Base-by-base conservation (phyloP, 2,329 filamentous ascomycete species). In the Fusarium neocosmosporiellum region DNA sequence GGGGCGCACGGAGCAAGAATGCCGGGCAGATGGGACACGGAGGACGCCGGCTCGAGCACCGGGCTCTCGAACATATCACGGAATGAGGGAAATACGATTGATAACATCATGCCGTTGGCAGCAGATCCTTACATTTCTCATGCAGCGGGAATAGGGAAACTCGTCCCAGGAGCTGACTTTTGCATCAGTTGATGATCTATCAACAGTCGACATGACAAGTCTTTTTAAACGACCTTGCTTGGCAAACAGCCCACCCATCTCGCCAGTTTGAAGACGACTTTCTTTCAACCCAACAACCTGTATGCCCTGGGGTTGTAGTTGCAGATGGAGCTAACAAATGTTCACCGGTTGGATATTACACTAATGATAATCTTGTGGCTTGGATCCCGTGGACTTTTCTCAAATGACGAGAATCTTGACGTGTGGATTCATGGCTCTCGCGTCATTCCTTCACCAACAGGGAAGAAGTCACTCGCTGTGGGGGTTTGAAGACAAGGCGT, bases 391-490 rank as follows among this genome's bases (percentile, higher is more conserved):
- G 46, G 41, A 11, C 54, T 31, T 27, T 37, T 59, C 16, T 43
- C 37, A 43, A 31, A 69, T 59, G 54, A 54, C 50, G 39, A 57
- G 48, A 39, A 53, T 36, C 58, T 69, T 76, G 75, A 76, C 70
- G 75, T 75, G 73, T 75, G 69, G 55, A 68, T 63, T 60, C 63
- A 65, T 67, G 22, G 22, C 46, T 75, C 66, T 77, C 69, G 71
- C 75, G 75, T 77, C 75, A 78, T 77, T 70, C 59, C 55, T 70
- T 66, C 50, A 58, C 60, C 34, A 37, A 31, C 58, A 66, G 41
- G 54, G 22, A 65, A 53, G 58, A 63, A 55, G 59, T 46, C 65
- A 24, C 68, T 39, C 65, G 59, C 69, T 66, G 53, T 37, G n/a
- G 13, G 39, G 53, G 53, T 18, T 27, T 54, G 14, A 55, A 34